phyloP scores from a whole-genome alignment of 2,329 filamentous ascomycete species.

The Fusarium luffae region DNA sequence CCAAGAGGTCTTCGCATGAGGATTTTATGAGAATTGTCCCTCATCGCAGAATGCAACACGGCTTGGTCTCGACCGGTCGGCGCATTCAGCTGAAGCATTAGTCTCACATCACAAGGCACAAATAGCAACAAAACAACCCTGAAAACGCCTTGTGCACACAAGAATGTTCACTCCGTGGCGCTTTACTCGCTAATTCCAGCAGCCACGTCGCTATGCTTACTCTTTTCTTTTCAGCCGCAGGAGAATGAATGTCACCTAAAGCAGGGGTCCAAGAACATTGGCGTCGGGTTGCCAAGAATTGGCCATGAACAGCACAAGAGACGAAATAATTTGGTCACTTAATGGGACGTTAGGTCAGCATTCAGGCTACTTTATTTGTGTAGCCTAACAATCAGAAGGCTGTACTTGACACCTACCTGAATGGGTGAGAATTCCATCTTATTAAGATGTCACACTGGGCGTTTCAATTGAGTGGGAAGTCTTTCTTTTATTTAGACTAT shows the following conservation, averaged over 20 bases:
- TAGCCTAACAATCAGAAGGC: too few species aligned
- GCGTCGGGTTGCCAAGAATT: too few species aligned
- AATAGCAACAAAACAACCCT: not conserved
- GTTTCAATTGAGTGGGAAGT: not conserved
- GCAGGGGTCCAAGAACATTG: not conserved
- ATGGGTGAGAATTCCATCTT: not conserved
- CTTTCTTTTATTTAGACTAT: not conserved
- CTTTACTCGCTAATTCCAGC: not conserved
- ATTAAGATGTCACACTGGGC: not conserved
- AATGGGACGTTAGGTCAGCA: not conserved
- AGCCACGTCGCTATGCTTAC: slow-evolving; percentile 18
- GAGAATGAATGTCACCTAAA: not conserved
- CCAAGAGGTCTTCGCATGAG: not conserved
- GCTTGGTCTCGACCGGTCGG: slow-evolving; percentile 32
- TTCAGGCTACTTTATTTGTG: not conserved
- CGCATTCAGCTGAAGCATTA: slow-evolving; percentile 36
- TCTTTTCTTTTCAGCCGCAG: not conserved
- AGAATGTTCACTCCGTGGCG: not conserved
- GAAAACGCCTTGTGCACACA: slow-evolving; percentile 14
- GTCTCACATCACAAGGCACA: slow-evolving; percentile 33
- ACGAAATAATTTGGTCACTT: not conserved
- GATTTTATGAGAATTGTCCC: slow-evolving; percentile 6
- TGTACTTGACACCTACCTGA: not conserved
- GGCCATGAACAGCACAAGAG: too few species aligned
- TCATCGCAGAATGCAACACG: not conserved